Base-by-base conservation (phyloP, 2,329 filamentous ascomycete genomes). In the Colletotrichum gigasporum region DNA sequence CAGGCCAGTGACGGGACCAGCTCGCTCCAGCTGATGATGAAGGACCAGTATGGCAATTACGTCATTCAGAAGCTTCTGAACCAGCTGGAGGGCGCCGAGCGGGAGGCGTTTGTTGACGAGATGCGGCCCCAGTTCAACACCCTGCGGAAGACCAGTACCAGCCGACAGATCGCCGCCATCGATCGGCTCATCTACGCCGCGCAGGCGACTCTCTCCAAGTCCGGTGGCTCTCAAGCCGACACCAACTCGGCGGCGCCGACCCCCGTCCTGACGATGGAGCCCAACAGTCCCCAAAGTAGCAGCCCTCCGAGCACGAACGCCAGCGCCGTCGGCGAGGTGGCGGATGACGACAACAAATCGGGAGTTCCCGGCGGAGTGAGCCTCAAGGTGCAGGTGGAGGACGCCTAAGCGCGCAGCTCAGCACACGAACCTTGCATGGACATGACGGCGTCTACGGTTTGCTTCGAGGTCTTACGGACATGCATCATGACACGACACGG, bases 41-140 rank as follows among this genome's bases (percentile, higher is more conserved):
- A 90, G 68, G 95, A 99, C 74, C 91, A 93, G 68, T 98, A 90
- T 75, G 96, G 93, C 65, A 99, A 99, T 76, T 99, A 98, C 74
- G 95, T 98, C 5, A 91, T 98, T 66, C 95, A 94, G 97, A 87
- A 88, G 93, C 84, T 97, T 5, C 82, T 97, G 32, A 83, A 80
- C 7, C 80, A 86, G 68, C 81, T 93, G 3, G 81, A 88, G 39
- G 88, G 85, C 2, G 76, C 78, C 0, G 90, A 93, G 68, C 83
- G 83, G 37, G 82, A 85, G 28, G 74, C 79, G 4, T 85, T 94
- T 59, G 80, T 89, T 5, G 85, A 88, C 53, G 83, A 89, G 60
- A 86, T 93, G 76, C 85, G 85, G 70, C 84, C 87, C 1, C 83
- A 90, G 65, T 83, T 93, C 52, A 78, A 81, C 32, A 78, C 80